Percentiles rank a stretch among this genome's conserved stretches.
Conservation (phyloP, 176 grass and related monocot species). For the Saccharum officinarum region DNA sequence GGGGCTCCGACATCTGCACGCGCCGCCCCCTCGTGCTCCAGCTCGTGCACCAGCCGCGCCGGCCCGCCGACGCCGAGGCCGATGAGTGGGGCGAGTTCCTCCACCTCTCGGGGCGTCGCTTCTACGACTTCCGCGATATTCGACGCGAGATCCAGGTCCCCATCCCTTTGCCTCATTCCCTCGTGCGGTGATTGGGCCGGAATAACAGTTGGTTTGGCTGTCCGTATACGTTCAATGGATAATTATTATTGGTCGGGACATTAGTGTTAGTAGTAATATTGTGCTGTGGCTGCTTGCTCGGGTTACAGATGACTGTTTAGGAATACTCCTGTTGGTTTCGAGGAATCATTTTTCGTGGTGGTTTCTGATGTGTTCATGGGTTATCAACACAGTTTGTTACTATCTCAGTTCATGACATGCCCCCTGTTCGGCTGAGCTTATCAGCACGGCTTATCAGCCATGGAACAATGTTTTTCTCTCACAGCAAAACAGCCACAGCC, state of each 20-base stretch:
- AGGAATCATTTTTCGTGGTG: neutral
- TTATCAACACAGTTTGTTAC: neutral
- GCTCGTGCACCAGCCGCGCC: constrained; percentile 68
- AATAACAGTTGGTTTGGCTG: neutral
- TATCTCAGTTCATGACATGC: neutral
- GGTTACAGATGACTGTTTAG: neutral
- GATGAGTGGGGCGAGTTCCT: constrained; percentile 99
- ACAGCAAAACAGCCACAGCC: too few species aligned
- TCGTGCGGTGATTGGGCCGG: neutral
- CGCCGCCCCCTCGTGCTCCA: constrained; percentile 90
- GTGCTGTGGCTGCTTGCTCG: neutral
- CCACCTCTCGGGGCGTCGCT: constrained; percentile 69
- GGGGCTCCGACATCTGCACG: constrained; percentile 95
- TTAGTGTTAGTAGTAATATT: neutral
- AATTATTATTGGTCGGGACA: neutral
- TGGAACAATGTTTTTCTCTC: too few species aligned
- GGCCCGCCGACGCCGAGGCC: constrained; percentile 46
- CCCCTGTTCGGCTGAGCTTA: too few species aligned
- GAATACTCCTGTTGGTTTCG: constrained; percentile 8
- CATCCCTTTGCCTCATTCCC: neutral
- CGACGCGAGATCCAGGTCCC: constrained; percentile 90
- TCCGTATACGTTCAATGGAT: neutral
- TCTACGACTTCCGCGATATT: constrained; percentile 86
- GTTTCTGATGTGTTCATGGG: neutral
- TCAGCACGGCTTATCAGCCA: too few species aligned